These are phyloP conservation scores for Suhomyces wounanorum DNA, from an alignment of 1,139 yeast species.

Conservation along the genomic window DNA sequence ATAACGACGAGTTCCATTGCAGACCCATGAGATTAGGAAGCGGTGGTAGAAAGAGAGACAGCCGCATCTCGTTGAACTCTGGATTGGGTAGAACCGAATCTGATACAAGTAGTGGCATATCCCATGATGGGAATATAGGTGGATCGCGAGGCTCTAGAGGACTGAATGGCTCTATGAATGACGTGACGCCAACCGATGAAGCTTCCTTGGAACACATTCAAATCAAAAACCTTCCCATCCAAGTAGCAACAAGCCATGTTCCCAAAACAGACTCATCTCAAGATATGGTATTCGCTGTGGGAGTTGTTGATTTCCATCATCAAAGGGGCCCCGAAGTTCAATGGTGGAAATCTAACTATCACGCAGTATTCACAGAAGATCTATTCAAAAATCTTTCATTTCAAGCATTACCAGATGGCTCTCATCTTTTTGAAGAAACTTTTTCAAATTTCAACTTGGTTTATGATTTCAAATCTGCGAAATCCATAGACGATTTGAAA, in stretches of 20 bases:
- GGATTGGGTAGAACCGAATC: slow-evolving; percentile 10
- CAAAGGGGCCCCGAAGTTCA: slow-evolving; percentile 94
- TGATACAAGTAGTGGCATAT: slow-evolving; percentile 12
- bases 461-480: slow-evolving; percentile 60
- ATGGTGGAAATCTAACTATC: slow-evolving; percentile 78
- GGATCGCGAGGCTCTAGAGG: slow-evolving; percentile 6
- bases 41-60: slow-evolving; percentile 12
- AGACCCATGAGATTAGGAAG: slow-evolving; percentile 37
- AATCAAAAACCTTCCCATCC: slow-evolving; percentile 41
- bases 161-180: slow-evolving; percentile 6
- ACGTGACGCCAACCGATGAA: background rate
- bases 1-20: slow-evolving; percentile 32
- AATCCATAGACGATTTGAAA: slow-evolving; percentile 45
- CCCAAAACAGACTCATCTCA: slow-evolving; percentile 15
- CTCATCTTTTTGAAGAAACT: slow-evolving; percentile 88
- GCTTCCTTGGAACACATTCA: slow-evolving; percentile 22
- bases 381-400: slow-evolving; percentile 91
- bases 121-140: slow-evolving; percentile 7
- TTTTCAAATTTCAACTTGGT: slow-evolving; percentile 86
- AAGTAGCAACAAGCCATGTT: slow-evolving; percentile 5
- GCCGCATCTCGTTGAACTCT: slow-evolving; percentile 12
- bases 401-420: slow-evolving; percentile 95
- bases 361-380: slow-evolving; percentile 35
- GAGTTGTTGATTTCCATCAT: slow-evolving; percentile 93
- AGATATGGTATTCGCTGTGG: slow-evolving; percentile 72